Percentiles rank a stretch among this genome's conserved stretches.
These are phyloP conservation scores for Hemisphaericaspora lyxosophila DNA, from an alignment of 1,139 yeast species.

Conservation along the genomic window DNA sequence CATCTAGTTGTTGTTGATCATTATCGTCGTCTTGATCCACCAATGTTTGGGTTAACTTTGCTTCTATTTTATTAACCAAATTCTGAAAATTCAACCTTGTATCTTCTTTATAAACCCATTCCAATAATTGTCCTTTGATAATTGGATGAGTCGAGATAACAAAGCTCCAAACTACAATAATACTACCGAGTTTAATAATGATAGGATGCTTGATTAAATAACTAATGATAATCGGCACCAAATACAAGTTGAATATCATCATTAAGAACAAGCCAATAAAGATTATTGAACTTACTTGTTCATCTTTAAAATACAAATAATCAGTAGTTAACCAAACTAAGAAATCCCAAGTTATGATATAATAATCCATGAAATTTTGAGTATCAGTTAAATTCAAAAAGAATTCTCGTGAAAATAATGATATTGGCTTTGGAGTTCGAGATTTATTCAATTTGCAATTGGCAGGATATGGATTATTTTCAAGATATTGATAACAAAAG, in stretches of 20 bases:
- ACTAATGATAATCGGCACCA: conserved; percentile 35
- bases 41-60: conserved; percentile 14
- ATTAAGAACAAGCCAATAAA: conserved; percentile 30
- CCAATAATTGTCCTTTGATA: conserved; percentile 44
- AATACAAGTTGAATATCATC: conserved; percentile 29
- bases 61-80: conserved; percentile 48
- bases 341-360: conserved; percentile 63
- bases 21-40: conserved; percentile 7
- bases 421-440: conserved; percentile 68
- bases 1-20: conserved; percentile 8
- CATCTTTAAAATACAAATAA: conserved; percentile 67
- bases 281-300: conserved; percentile 56
- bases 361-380: conserved; percentile 78
- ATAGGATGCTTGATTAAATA: conserved; percentile 23
- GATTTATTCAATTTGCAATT: conserved; percentile 51
- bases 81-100: conserved; percentile 53
- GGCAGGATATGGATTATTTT: conserved; percentile 54
- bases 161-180: conserved; percentile 52
- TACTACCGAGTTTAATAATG: conserved; percentile 32
- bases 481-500: conserved; percentile 17
- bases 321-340: conserved; percentile 49
- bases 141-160: conserved; percentile 56
- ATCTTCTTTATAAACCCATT: conserved; percentile 55
- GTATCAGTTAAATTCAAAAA: conserved; percentile 76
- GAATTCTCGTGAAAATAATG: conserved; percentile 78